Evolutionary conservation across 495 filamentous ascomycete species (phyloP).

Genomic region (Tricharina praecox): DNA sequence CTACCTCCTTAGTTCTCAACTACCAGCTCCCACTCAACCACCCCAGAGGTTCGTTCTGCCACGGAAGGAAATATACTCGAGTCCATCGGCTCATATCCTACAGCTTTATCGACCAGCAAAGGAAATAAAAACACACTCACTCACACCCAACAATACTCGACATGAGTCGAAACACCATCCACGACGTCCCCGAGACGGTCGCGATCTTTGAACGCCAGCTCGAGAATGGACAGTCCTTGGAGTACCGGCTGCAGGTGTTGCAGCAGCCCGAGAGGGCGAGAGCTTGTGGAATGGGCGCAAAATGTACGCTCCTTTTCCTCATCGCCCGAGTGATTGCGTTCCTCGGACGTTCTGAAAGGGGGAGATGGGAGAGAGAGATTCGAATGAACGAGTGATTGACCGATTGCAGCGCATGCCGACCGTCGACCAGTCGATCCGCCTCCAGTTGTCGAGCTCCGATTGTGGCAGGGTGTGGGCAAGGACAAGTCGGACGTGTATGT

Average conservation of each 20-base stretch:
- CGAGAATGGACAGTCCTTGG: constrained; percentile 61
- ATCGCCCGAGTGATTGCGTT: neutral
- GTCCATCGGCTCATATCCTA: neutral
- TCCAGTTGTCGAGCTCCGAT: constrained; percentile 81
- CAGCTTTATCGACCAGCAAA: neutral
- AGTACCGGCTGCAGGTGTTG: constrained; percentile 69
- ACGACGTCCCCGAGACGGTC: constrained; percentile 30
- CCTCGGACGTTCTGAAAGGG: constrained; percentile 9
- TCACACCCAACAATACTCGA: too few relatives aligned
- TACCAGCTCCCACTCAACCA: too few relatives aligned
- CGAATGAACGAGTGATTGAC: neutral
- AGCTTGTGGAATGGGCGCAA: constrained; percentile 88
- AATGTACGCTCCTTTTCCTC: constrained; percentile 54
- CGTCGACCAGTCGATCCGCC: constrained; percentile 92
- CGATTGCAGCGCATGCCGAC: constrained; percentile 64
- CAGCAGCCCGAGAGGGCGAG: constrained; percentile 92
- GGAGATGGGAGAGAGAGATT: too few relatives aligned
- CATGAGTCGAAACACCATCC: constrained; percentile 25
- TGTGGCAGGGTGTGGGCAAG: constrained; percentile 54
- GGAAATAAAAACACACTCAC: too few relatives aligned
- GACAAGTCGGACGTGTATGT: constrained; percentile 33
- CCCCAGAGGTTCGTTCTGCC: neutral
- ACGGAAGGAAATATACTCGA: neutral
- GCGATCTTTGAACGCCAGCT: constrained; percentile 48
- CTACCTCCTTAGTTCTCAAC: neutral